Conservation (phyloP, 805 yeast species). For the Sugiyamaella floridensis region DNA sequence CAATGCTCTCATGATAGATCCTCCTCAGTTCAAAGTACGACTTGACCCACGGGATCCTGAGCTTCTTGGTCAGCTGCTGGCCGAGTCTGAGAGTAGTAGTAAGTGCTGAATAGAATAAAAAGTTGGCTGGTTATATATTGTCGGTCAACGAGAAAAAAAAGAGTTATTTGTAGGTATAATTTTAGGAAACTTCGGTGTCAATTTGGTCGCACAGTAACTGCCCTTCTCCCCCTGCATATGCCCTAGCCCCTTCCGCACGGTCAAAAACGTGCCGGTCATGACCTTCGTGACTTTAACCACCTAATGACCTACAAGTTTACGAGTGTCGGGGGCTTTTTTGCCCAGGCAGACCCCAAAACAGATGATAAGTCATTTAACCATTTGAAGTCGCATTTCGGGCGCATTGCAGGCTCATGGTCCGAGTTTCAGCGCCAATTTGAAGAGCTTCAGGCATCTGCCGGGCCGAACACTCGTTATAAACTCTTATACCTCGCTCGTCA, state of each 20-base stretch:
- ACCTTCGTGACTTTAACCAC: not conserved
- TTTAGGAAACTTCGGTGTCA: too few relatives aligned
- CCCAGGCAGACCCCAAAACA: constrained; percentile 38
- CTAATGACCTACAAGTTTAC: constrained; percentile 7
- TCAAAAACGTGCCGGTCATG: not conserved
- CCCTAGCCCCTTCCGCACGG: not conserved
- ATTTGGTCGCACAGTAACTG: not conserved
- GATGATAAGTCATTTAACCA: constrained; percentile 40
- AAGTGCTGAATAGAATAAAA: too few relatives aligned
- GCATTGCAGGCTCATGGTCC: constrained; percentile 32
- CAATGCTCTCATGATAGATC: constrained; percentile 57
- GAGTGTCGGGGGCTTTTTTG: constrained; percentile 37
- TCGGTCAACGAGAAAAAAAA: too few relatives aligned
- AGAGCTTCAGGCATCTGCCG: constrained; percentile 28
- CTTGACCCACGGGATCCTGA: constrained; percentile 29
- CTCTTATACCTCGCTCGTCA: constrained; percentile 44
- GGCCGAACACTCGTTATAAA: constrained; percentile 33
- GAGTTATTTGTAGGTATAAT: too few relatives aligned
- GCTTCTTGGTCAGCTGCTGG: not conserved
- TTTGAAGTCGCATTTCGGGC: constrained; percentile 39
- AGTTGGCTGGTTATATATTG: too few relatives aligned
- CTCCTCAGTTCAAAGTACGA: constrained; percentile 36
- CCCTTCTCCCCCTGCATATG: not conserved
- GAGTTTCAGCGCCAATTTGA: constrained; percentile 27
- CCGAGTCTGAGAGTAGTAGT: not conserved